A percentile compares a stretch with the other conserved stretches of the same genome.
phyloP scores from a whole-genome alignment of 78 protist genomes.

The Neovahlkampfia damariscottae region DNA sequence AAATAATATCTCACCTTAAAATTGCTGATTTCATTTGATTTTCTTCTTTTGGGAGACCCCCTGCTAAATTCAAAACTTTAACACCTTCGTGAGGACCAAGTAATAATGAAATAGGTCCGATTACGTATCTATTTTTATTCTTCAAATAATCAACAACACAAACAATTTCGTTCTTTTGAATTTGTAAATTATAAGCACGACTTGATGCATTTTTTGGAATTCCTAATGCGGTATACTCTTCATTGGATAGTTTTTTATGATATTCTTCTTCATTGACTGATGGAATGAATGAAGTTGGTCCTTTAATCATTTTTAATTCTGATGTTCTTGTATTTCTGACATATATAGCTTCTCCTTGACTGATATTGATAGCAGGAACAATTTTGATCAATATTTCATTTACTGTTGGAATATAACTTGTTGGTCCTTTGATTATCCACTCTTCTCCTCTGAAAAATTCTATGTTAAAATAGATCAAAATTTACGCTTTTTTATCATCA shows the following conservation, averaged over 20 bases:
- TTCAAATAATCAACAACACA: neutral
- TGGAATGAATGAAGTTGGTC: neutral
- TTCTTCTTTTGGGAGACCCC: conserved; percentile 1
- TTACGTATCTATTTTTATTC: neutral
- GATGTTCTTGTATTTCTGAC: neutral
- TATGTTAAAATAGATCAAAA: too few relatives aligned
- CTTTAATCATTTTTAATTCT: neutral
- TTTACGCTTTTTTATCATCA: too few relatives aligned
- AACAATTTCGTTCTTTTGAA: neutral
- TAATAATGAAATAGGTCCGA: neutral
- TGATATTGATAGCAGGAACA: neutral
- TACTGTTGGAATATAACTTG: neutral
- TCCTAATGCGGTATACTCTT: neutral
- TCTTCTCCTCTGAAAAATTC: too few relatives aligned
- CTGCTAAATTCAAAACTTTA: neutral
- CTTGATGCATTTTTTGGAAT: neutral
- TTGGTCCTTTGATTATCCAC: neutral
- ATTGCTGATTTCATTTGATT: too few relatives aligned
- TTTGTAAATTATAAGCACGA: neutral
- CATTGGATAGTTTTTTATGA: neutral
- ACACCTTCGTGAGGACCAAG: conserved; percentile 3
- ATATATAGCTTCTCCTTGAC: neutral
- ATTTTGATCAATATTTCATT: neutral
- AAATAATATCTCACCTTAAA: too few relatives aligned
- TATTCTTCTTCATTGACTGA: neutral